Evolutionary conservation across 2,329 filamentous ascomycete genomes (phyloP).

Genomic region (Pestalotiopsis sp.): DNA sequence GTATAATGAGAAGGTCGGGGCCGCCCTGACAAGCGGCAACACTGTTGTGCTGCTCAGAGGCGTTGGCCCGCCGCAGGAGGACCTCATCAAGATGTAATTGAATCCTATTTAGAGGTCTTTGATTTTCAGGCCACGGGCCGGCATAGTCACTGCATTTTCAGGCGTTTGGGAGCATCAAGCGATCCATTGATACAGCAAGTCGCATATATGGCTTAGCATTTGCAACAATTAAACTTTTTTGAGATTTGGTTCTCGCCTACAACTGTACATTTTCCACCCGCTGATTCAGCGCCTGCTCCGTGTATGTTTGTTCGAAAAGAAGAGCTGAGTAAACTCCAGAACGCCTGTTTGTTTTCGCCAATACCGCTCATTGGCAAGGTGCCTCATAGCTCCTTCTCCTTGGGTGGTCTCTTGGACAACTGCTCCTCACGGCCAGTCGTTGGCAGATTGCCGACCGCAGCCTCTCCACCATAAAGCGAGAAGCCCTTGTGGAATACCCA

Average conservation of each 20-base stretch:
- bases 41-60: constrained; percentile 88
- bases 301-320: neutral
- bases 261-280: neutral
- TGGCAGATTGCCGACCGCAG: constrained; percentile 58
- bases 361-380: neutral
- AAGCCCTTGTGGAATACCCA: constrained; percentile 88
- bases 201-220: neutral
- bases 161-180: constrained; percentile 19
- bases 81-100: constrained; percentile 61
- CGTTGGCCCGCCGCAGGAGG: constrained; percentile 72
- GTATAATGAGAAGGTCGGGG: constrained; percentile 84
- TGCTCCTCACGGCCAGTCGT: constrained; percentile 54
- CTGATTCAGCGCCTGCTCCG: neutral
- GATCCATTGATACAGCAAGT: neutral
- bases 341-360: neutral
- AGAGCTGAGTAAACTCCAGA: constrained; percentile 5
- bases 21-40: constrained; percentile 76
- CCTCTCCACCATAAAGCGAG: constrained; percentile 67
- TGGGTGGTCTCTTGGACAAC: constrained; percentile 44
- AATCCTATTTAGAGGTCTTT: too few species aligned
- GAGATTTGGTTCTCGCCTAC: neutral
- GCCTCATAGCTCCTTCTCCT: constrained; percentile 36
- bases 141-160: constrained; percentile 18
- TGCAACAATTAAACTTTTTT: neutral
- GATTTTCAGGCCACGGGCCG: neutral